phyloP scores from a whole-genome alignment of 805 yeast genomes.

The Barnettozyma sp. region DNA sequence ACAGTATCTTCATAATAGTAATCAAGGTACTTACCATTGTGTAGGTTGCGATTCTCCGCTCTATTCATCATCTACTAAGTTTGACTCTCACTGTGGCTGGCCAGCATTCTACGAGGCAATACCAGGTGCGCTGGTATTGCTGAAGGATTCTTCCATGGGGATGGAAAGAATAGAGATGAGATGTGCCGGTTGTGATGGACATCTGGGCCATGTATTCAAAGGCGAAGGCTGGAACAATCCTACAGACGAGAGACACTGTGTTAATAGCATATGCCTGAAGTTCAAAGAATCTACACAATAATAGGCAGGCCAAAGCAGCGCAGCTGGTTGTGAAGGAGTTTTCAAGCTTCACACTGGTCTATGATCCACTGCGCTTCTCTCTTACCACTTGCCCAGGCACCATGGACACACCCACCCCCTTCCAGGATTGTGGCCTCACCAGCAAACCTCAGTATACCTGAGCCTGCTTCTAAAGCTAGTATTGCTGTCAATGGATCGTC shows the following conservation, averaged over 20 bases:
- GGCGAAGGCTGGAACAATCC: slow-evolving; percentile 86
- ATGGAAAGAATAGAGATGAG: slow-evolving; percentile 86
- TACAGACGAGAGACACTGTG: slow-evolving; percentile 91
- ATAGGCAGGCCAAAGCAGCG: too few relatives aligned
- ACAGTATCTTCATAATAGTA: slow-evolving; percentile 34
- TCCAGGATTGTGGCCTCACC: slow-evolving; percentile 86
- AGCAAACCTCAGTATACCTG: slow-evolving; percentile 65
- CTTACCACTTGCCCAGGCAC: slow-evolving; percentile 75
- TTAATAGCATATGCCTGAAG: slow-evolving; percentile 75
- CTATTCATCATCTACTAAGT: slow-evolving; percentile 74
- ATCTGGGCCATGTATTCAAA: slow-evolving; percentile 89
- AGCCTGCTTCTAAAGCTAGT: slow-evolving; percentile 53
- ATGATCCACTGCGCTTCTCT: slow-evolving; percentile 44
- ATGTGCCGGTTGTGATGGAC: slow-evolving; percentile 86
- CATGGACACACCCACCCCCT: slow-evolving; percentile 90
- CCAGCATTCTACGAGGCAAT: slow-evolving; percentile 91
- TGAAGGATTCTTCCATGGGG: slow-evolving; percentile 59
- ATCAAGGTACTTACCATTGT: slow-evolving; percentile 67
- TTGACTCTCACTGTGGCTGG: slow-evolving; percentile 95
- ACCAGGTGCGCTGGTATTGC: slow-evolving; percentile 64
- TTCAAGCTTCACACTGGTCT: too few relatives aligned
- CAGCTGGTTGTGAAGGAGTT: too few relatives aligned
- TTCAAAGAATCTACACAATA: too few relatives aligned
- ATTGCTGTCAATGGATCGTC: slow-evolving; percentile 64
- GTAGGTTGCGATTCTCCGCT: slow-evolving; percentile 81